Percentiles rank a stretch among this genome's conserved stretches.
Evolutionary conservation across 495 filamentous ascomycete species (phyloP).

Genomic region (Aspergillus sparsus): DNA sequence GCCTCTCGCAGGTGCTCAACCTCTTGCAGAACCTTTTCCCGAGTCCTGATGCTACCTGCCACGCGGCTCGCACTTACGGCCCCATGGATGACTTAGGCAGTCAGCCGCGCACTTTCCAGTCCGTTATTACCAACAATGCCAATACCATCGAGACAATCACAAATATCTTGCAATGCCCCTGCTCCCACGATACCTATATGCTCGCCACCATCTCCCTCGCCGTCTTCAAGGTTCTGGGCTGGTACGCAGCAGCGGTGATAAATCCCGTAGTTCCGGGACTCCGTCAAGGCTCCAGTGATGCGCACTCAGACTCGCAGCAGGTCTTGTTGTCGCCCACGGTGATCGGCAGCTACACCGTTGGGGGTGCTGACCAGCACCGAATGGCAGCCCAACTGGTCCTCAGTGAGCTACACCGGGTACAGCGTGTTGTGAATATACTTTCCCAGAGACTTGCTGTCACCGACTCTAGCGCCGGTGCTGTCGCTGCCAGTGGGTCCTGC

Average conservation of each 20-base stretch:
- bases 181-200: conserved; percentile 28
- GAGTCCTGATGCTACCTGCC: background rate
- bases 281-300: background rate
- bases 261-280: background rate
- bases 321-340: conserved; percentile 1
- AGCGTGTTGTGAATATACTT: conserved; percentile 32
- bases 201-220: conserved; percentile 30
- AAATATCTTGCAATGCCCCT: conserved; percentile 28
- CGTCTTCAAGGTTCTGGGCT: conserved; percentile 33
- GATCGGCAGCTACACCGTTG: conserved; percentile 20
- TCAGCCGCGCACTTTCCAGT: conserved; percentile 21
- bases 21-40: conserved; percentile 8
- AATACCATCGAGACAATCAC: conserved; percentile 24
- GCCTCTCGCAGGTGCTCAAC: no score
- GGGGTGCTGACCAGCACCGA: conserved; percentile 28
- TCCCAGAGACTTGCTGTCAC: no score
- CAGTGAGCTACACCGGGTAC: conserved; percentile 43
- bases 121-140: conserved; percentile 29
- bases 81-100: background rate
- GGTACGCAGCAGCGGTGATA: conserved; percentile 28
- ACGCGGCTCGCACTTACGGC: no score
- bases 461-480: no score
- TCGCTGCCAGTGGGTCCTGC: no score
- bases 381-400: conserved; percentile 40
- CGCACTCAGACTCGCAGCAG: background rate